Base-by-base conservation (phyloP, 805 yeast species). In the Starmerella davenportii region DNA sequence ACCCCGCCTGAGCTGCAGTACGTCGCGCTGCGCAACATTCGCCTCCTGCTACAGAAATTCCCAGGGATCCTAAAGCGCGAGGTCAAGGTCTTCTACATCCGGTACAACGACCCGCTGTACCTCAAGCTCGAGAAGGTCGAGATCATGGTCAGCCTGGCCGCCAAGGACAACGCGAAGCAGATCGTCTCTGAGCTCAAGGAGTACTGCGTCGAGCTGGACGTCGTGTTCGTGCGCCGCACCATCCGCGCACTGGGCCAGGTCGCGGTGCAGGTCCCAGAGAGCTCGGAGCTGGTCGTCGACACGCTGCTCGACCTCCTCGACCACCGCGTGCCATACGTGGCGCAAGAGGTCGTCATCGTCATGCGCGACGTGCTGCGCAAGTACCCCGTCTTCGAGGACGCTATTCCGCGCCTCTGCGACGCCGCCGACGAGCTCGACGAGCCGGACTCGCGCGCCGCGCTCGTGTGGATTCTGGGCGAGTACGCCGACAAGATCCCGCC, bases 1-100 rank as follows among this genome's bases (percentile, higher is more conserved):
- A 74, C 84, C 5, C 79, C 93, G 9, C 93, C 95, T 1, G 98
- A 90, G 58, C 80, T 92, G 35, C 96, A 90, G 59, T 87, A 78
- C 51, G 94, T 87, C 34, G 90, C 94, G 1, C 64, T 87, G 51
- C 78, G 84, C 55, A 90, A 90, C 58, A 84, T 90, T 43, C 69
- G 94, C 56, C 77, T 87, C 49, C 74, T 87, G 34, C 65, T 87
- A 45, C 94, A 85, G 53, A 79, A 79, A 57, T 82, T 80, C 57
- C 96, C 98, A 4, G 68, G 66, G 36, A 65, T 87, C 18, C 64
- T 87, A 42, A 65, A 77, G 15, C 73, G 74, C 46, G 95, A 87
- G 54, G 62, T 84, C 50, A 70, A 93, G 48, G 90, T 85, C 5
- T 90, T 90, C 52, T 87, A 80, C 64, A 74, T 87, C 54, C 84